Evolutionary conservation across 192 early-diverging fungal species (phyloP).

Genomic region (Podila epicladia): DNA sequence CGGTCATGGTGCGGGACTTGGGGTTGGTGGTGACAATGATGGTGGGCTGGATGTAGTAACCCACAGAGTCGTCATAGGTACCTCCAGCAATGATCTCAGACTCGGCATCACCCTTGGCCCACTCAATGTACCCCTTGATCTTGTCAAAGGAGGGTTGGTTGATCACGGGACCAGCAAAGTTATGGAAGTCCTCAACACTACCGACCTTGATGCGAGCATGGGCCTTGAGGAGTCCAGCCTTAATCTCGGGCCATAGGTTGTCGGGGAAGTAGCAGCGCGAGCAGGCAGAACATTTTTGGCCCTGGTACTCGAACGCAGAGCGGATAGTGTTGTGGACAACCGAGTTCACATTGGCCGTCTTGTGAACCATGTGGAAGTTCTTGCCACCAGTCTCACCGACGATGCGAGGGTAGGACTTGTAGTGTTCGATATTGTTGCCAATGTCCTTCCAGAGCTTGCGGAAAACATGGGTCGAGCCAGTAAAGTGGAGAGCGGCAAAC

Average conservation of each 20-base stretch:
- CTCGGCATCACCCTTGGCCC: constrained; percentile 70
- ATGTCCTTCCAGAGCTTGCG: constrained; percentile 93
- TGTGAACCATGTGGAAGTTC: constrained; percentile 97
- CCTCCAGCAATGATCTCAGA: constrained; percentile 93
- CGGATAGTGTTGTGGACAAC: constrained; percentile 93
- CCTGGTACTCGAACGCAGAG: constrained; percentile 96
- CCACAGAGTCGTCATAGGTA: constrained; percentile 83
- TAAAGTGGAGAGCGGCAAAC: constrained; percentile 98
- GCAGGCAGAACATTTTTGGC: constrained; percentile 98
- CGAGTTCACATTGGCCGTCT: constrained; percentile 74
- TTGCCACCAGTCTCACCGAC: constrained; percentile 99
- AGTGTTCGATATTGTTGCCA: constrained; percentile 89
- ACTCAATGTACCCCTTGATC: constrained; percentile 90
- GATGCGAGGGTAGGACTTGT: constrained; percentile 94
- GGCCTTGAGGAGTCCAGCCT: constrained; percentile 68
- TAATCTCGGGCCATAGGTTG: constrained; percentile 81
- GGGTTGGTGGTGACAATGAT: constrained; percentile 89
- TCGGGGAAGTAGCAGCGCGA: constrained; percentile 92
- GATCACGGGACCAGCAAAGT: constrained; percentile 93
- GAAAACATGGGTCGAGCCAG: constrained; percentile 94
- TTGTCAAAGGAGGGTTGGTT: constrained; percentile 92
- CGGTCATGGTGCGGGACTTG: constrained; percentile 82
- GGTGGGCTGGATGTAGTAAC: constrained; percentile 94
- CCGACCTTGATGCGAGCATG: constrained; percentile 86
- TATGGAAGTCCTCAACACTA: constrained; percentile 84